Evolutionary conservation across 257 asterid genomes (phyloP).

Genomic region (Sherardia arvensis): DNA sequence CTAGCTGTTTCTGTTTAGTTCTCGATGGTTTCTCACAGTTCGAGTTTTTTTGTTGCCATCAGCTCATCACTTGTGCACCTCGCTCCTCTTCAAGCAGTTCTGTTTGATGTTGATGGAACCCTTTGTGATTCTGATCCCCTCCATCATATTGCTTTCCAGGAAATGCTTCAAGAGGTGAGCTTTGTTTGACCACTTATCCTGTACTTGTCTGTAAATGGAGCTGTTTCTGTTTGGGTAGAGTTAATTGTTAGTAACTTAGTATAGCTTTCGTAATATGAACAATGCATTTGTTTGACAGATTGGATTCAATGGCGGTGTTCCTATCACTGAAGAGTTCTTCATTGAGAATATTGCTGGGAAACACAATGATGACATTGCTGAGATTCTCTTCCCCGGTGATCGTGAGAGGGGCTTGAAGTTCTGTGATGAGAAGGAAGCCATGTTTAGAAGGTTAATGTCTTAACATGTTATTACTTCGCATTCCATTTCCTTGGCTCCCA

Average conservation of each 20-base stretch:
- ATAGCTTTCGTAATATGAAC: neutral
- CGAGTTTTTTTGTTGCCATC: constrained; percentile 31
- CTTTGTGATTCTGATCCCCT: constrained; percentile 89
- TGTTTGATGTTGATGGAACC: constrained; percentile 92
- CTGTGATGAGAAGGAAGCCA: constrained; percentile 75
- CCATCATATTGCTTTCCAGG: constrained; percentile 59
- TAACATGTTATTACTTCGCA: neutral
- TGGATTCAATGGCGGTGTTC: constrained; percentile 84
- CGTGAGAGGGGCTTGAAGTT: constrained; percentile 60
- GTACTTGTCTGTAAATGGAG: too few species aligned
- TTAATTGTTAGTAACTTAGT: neutral
- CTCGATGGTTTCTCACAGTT: constrained; percentile 4
- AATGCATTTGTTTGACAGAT: constrained; percentile 33
- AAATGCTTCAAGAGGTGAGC: constrained; percentile 65
- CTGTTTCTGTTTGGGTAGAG: neutral
- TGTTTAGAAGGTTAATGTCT: constrained; percentile 57
- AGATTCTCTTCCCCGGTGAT: constrained; percentile 75
- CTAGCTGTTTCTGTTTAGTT: too few species aligned
- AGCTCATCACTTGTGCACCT: constrained; percentile 40
- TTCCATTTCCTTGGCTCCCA: neutral
- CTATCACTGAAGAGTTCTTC: constrained; percentile 58
- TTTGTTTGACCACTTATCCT: too few species aligned
- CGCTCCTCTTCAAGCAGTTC: constrained; percentile 91
- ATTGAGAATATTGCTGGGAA: constrained; percentile 64
- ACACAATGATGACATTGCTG: constrained; percentile 71